Conservation (phyloP, 176 grass and related monocot species). For the Poa annua region DNA sequence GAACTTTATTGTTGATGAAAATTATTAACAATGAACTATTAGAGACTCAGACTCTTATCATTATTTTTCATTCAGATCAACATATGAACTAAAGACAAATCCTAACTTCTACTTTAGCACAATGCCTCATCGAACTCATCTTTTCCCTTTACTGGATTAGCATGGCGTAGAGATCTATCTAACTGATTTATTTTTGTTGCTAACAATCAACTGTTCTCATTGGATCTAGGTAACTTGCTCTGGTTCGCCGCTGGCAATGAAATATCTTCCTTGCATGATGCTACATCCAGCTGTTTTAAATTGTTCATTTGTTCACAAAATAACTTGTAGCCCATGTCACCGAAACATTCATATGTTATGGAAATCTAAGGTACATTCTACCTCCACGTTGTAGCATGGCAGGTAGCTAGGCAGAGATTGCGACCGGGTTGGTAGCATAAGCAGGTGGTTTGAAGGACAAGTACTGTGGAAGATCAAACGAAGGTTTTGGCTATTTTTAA, state of each 20-base stretch:
- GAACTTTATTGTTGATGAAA: background rate
- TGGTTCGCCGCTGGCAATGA: background rate
- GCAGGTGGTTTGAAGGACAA: background rate
- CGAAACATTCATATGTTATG: too few relatives aligned
- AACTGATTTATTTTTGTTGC: background rate
- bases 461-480: background rate
- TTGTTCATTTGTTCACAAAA: background rate
- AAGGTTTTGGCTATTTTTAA: background rate
- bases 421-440: background rate
- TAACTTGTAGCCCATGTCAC: too few relatives aligned
- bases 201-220: background rate
- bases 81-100: background rate
- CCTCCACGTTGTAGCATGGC: background rate
- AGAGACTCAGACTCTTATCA: background rate
- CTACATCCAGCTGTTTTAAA: slow-evolving; percentile 4
- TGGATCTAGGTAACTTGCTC: background rate
- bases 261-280: slow-evolving; percentile 8
- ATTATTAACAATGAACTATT: background rate
- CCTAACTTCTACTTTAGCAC: background rate
- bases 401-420: background rate
- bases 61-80: background rate
- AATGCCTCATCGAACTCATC: background rate
- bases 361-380: too few relatives aligned
- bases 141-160: background rate
- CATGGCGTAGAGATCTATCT: background rate